phyloP scores from a whole-genome alignment of 2,329 filamentous ascomycete species.

The Apiospora hydei region DNA sequence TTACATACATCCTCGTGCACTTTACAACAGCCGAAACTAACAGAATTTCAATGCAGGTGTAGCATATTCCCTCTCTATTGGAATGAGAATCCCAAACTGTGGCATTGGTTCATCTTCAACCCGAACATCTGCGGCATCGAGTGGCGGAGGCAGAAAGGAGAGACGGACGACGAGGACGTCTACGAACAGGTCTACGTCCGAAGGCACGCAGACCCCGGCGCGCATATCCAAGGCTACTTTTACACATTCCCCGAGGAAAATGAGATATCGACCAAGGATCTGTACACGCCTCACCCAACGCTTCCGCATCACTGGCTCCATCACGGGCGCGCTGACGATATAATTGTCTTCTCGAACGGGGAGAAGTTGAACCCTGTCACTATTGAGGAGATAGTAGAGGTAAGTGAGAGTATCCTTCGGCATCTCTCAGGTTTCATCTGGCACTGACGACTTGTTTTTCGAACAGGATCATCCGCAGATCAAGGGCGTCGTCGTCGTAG shows the following conservation, averaged over 20 bases:
- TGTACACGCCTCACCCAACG: constrained; percentile 50
- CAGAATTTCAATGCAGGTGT: no score
- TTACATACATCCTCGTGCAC: not conserved
- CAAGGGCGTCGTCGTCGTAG: constrained; percentile 53
- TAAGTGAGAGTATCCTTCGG: not conserved
- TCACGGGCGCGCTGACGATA: constrained; percentile 49
- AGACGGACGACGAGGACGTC: constrained; percentile 30
- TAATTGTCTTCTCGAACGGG: constrained; percentile 58
- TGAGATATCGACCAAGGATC: constrained; percentile 53
- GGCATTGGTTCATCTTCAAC: constrained; percentile 54
- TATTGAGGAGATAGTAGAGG: constrained; percentile 49
- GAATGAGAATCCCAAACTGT: constrained; percentile 44
- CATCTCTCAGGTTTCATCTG: not conserved
- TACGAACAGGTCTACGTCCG: constrained; percentile 41
- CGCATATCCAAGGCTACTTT: constrained; percentile 44
- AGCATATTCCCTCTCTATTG: constrained; percentile 45
- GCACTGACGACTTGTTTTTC: not conserved
- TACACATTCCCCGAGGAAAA: constrained; percentile 48
- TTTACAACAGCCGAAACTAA: constrained; percentile 27
- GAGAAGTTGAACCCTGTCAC: constrained; percentile 58
- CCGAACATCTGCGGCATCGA: constrained; percentile 50
- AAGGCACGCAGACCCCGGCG: constrained; percentile 30
- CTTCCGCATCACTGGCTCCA: constrained; percentile 48
- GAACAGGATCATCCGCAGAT: constrained; percentile 45
- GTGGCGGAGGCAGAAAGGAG: constrained; percentile 44